phyloP scores from a whole-genome alignment of 192 early-diverging fungal genomes.

The Backusella psychrophila region DNA sequence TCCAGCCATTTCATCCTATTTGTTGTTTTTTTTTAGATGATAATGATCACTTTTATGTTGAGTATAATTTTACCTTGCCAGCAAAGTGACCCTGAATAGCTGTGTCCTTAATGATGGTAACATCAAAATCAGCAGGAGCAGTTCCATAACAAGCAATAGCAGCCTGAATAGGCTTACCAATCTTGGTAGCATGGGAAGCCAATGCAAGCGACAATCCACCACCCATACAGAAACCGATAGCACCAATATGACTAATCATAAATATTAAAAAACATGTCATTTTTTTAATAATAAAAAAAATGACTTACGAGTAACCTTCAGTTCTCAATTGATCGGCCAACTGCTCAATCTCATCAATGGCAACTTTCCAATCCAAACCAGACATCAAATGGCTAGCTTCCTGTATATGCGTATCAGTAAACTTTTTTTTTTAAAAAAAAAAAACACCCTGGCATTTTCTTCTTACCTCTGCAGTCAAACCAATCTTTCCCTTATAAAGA shows the following conservation, averaged over 20 bases:
- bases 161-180: constrained; percentile 21
- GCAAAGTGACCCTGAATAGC: constrained; percentile 34
- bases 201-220: constrained; percentile 44
- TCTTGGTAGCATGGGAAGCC: constrained; percentile 28
- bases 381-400: constrained; percentile 51
- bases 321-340: constrained; percentile 17
- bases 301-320: constrained; percentile 20
- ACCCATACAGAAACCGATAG: constrained; percentile 54
- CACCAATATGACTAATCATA: constrained; percentile 36
- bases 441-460: not conserved
- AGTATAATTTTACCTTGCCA: constrained; percentile 11
- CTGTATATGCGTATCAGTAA: constrained; percentile 4
- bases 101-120: constrained; percentile 23
- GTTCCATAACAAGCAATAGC: constrained; percentile 36
- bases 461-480: constrained; percentile 40
- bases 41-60: not conserved
- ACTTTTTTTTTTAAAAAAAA: no score
- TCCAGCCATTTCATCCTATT: constrained; percentile 29
- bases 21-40: not conserved
- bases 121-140: constrained; percentile 18
- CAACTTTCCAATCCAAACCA: constrained; percentile 43
- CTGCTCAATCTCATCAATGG: constrained; percentile 26
- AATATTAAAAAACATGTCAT: not conserved
- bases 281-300: no score
- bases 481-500: constrained; percentile 49